Percentiles rank a stretch among this genome's conserved stretches.
Conservation (phyloP, 208 protist species). For the Leishmania major region DNA sequence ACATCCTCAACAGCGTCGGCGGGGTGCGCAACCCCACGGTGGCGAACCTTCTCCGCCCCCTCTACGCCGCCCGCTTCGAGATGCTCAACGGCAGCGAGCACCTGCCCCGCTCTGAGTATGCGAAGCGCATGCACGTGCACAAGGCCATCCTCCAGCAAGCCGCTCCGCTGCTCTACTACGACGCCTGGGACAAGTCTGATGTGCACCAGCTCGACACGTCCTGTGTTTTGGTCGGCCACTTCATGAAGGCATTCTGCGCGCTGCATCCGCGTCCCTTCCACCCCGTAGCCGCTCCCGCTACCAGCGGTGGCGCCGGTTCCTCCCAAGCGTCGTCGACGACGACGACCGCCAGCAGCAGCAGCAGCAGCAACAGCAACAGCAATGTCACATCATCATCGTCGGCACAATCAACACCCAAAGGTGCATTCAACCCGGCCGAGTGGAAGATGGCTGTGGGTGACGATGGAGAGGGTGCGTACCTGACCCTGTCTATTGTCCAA, state of each 20-base stretch:
- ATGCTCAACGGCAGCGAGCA: constrained; percentile 77
- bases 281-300: constrained; percentile 17
- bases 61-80: constrained; percentile 81
- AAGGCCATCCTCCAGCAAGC: constrained; percentile 66
- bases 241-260: constrained; percentile 76
- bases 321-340: neutral
- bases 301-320: neutral
- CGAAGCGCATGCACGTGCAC: constrained; percentile 52
- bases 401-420: neutral
- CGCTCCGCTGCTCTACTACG: constrained; percentile 66
- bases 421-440: constrained; percentile 2
- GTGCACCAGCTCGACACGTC: constrained; percentile 71
- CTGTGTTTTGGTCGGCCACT: constrained; percentile 76
- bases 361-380: neutral
- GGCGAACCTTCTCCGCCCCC: constrained; percentile 45
- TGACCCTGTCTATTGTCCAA: constrained; percentile 64
- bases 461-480: constrained; percentile 10
- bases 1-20: constrained; percentile 74
- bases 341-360: neutral
- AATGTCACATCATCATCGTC: neutral
- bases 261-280: constrained; percentile 72
- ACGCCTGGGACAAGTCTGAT: constrained; percentile 68
- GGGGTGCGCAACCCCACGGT: constrained; percentile 29
- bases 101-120: constrained; percentile 63
- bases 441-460: constrained; percentile 52